Percentiles rank a stretch among this genome's conserved stretches.
These are phyloP conservation scores for Vanrija pseudolonga DNA, from an alignment of 1,284 basidiomycete species.

Conservation along the genomic window DNA sequence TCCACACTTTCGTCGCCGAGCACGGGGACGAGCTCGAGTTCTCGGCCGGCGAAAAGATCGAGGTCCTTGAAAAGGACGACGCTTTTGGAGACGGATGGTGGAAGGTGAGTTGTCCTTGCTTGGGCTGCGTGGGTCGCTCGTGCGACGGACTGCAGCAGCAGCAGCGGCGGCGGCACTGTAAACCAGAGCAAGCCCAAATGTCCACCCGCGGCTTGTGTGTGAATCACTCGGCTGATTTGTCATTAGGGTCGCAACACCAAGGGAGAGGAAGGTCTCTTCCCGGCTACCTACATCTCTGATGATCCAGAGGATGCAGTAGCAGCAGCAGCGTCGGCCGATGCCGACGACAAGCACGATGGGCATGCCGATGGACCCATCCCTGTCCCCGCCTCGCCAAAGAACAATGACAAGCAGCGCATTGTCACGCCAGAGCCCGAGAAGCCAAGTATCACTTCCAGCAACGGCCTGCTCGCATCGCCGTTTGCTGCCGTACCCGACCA, in stretches of 20 bases:
- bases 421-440: too few relatives aligned
- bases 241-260: slow-evolving; percentile 73
- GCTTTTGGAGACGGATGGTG: slow-evolving; percentile 97
- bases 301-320: slow-evolving; percentile 27
- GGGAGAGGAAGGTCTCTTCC: slow-evolving; percentile 85
- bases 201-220: neutral
- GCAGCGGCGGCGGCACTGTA: neutral
- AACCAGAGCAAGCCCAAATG: neutral
- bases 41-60: slow-evolving; percentile 77
- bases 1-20: slow-evolving; percentile 69
- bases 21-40: slow-evolving; percentile 92
- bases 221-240: slow-evolving; percentile 5
- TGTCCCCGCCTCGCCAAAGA: slow-evolving; percentile 1
- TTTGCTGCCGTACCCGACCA: neutral
- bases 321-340: neutral
- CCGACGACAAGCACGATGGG: neutral
- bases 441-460: neutral
- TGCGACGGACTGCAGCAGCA: too few relatives aligned
- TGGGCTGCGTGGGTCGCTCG: neutral
- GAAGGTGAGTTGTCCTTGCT: slow-evolving; percentile 73
- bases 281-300: slow-evolving; percentile 78
- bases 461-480: slow-evolving; percentile 6
- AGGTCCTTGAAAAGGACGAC: slow-evolving; percentile 90
- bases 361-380: slow-evolving; percentile 2
- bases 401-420: too few relatives aligned